Percentiles rank a stretch among this genome's conserved stretches.
These are phyloP conservation scores for Pseudogymnoascus pannorum DNA, from an alignment of 2,329 filamentous ascomycete genomes.

Conservation along the genomic window DNA sequence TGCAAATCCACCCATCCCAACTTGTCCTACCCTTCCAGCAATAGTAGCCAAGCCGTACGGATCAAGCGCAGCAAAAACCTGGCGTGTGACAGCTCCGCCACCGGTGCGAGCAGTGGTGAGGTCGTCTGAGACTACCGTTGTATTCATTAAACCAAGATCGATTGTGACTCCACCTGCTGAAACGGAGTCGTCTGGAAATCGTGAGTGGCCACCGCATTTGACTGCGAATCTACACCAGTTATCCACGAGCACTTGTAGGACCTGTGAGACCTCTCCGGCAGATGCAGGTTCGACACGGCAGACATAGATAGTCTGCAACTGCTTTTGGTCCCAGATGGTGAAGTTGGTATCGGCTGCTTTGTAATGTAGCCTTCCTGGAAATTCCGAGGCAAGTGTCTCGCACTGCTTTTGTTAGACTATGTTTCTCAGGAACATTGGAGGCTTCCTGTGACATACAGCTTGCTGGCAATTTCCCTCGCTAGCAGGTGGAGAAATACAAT, in stretches of 20 bases:
- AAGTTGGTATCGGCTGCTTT: constrained; percentile 12
- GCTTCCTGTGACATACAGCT: background rate
- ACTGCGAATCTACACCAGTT: constrained; percentile 26
- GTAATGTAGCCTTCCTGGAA: constrained; percentile 1
- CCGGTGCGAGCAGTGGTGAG: constrained; percentile 21
- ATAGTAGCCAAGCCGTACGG: constrained; percentile 14
- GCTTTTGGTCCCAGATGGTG: constrained; percentile 20
- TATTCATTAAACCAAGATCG: constrained; percentile 25
- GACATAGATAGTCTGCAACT: constrained; percentile 14
- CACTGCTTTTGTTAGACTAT: background rate
- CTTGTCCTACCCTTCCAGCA: constrained; percentile 13
- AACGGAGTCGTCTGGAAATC: constrained; percentile 29
- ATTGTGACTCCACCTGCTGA: constrained; percentile 30
- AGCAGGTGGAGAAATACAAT: background rate
- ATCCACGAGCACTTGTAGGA: constrained; percentile 2
- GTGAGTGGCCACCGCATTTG: constrained; percentile 31
- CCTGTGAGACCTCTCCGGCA: constrained; percentile 11
- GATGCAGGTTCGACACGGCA: constrained; percentile 16
- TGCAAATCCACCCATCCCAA: constrained; percentile 17
- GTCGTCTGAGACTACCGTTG: constrained; percentile 23
- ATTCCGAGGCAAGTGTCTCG: background rate
- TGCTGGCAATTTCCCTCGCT: background rate
- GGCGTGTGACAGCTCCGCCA: constrained; percentile 23
- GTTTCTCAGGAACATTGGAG: background rate
- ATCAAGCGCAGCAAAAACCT: constrained; percentile 25